phyloP scores from a whole-genome alignment of 495 filamentous ascomycete species.

The Neurospora africana region DNA sequence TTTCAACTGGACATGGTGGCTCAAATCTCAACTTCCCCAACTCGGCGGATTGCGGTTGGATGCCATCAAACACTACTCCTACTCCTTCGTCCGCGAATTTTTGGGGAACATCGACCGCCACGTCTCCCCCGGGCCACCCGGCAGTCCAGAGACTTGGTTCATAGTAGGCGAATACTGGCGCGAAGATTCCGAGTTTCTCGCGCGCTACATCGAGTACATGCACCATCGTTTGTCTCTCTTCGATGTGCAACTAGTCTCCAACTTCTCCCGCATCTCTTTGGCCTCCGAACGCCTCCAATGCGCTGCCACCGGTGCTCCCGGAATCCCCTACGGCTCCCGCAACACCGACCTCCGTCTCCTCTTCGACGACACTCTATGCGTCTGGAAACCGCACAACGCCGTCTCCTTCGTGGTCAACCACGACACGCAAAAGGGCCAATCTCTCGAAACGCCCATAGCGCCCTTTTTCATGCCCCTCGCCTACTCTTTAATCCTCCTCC shows the following conservation, averaged over 20 bases:
- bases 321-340: neutral
- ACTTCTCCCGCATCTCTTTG: conserved; percentile 47
- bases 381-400: conserved; percentile 47
- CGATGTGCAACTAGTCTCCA: conserved; percentile 57
- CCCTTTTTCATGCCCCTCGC: conserved; percentile 50
- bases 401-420: conserved; percentile 50
- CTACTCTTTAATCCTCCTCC: conserved; percentile 59
- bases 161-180: conserved; percentile 70
- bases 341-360: conserved; percentile 37
- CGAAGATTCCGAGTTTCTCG: conserved; percentile 43
- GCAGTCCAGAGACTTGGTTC: conserved; percentile 31
- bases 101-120: conserved; percentile 30
- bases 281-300: conserved; percentile 13
- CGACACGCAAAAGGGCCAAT: conserved; percentile 33
- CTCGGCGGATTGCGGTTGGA: conserved; percentile 63
- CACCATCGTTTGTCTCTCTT: conserved; percentile 50
- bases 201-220: conserved; percentile 49
- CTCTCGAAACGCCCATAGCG: conserved; percentile 36
- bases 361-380: conserved; percentile 50
- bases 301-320: conserved; percentile 22
- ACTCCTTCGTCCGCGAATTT: conserved; percentile 49
- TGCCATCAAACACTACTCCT: conserved; percentile 64
- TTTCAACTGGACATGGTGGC: conserved; percentile 57
- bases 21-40: conserved; percentile 40
- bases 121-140: conserved; percentile 21